A percentile compares a stretch with the other conserved stretches of the same genome.
Evolutionary conservation across 352 stramenopile genomes (phyloP).

Genomic region (Phytophthora pisi): DNA sequence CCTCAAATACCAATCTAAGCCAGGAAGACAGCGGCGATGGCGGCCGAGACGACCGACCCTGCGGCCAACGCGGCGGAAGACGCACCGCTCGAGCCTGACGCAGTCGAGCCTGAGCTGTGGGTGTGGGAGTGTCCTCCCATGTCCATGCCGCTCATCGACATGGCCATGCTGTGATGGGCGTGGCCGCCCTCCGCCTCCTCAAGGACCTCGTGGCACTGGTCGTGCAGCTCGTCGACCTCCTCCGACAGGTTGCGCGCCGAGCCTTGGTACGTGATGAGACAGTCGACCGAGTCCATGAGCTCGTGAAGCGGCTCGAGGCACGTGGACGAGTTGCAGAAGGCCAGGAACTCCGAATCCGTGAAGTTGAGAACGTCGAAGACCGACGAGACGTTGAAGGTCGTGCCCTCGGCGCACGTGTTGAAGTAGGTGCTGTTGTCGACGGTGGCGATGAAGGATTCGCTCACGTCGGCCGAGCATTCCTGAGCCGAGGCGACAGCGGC

Average conservation of each 20-base stretch:
- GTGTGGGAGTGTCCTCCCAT: slow-evolving; percentile 11
- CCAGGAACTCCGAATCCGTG: slow-evolving; percentile 45
- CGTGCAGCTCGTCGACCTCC: slow-evolving; percentile 50
- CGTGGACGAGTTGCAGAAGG: slow-evolving; percentile 58
- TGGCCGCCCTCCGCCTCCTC: slow-evolving; percentile 13
- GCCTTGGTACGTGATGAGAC: slow-evolving; percentile 53
- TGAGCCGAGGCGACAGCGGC: slow-evolving; percentile 21
- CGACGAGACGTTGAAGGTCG: slow-evolving; percentile 53
- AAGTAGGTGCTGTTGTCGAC: slow-evolving; percentile 61
- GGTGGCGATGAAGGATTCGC: slow-evolving; percentile 37
- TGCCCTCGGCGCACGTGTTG: slow-evolving; percentile 53
- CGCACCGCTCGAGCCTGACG: slow-evolving; percentile 16
- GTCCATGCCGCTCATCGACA: slow-evolving; percentile 34
- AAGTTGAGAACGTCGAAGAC: slow-evolving; percentile 60
- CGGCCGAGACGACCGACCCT: slow-evolving; percentile 23
- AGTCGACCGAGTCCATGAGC: slow-evolving; percentile 48
- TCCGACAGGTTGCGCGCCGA: slow-evolving; percentile 43
- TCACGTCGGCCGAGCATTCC: slow-evolving; percentile 47
- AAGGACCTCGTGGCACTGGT: slow-evolving; percentile 51
- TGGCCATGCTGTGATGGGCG: slow-evolving; percentile 4
- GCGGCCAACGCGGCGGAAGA: slow-evolving; percentile 19
- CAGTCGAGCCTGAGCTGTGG: slow-evolving; percentile 8
- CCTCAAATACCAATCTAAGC: slow-evolving; percentile 11
- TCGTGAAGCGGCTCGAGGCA: slow-evolving; percentile 68
- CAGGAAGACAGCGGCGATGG: slow-evolving; percentile 22